These are phyloP conservation scores for Rhizomucor miehei DNA, from an alignment of 371 early-diverging fungal genomes.

Conservation along the genomic window DNA sequence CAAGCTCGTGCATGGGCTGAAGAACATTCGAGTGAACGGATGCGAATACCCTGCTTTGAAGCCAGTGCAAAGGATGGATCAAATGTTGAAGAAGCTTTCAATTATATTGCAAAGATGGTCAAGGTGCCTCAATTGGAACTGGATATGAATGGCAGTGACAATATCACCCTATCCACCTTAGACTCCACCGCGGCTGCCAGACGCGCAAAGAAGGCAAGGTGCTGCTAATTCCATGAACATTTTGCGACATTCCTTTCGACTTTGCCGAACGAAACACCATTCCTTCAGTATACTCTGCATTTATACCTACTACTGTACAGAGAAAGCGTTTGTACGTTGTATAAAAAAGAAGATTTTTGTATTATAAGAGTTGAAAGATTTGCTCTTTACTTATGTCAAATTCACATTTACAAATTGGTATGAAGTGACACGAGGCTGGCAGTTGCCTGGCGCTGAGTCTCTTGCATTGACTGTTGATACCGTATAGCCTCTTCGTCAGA, in stretches of 20 bases:
- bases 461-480: conserved; percentile 15
- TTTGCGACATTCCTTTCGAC: too few species aligned
- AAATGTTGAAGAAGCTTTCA: conserved; percentile 82
- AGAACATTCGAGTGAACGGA: conserved; percentile 29
- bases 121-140: conserved; percentile 52
- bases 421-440: too few species aligned
- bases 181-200: not conserved
- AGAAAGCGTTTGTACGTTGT: too few species aligned
- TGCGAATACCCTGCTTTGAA: conserved; percentile 83
- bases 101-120: conserved; percentile 68
- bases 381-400: too few species aligned
- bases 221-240: too few species aligned
- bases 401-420: too few species aligned
- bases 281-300: too few species aligned
- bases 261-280: too few species aligned
- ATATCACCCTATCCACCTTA: conserved; percentile 12
- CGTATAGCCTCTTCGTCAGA: conserved; percentile 30
- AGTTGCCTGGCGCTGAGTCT: not conserved
- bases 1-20: conserved; percentile 58
- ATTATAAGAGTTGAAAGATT: too few species aligned
- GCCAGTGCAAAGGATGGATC: conserved; percentile 89
- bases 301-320: too few species aligned
- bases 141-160: conserved; percentile 38
- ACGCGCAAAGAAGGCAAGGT: too few species aligned
- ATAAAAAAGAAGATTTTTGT: too few species aligned